Percentiles rank a stretch among this genome's conserved stretches.
Conservation (phyloP, 2,329 filamentous ascomycete genomes). For the Magnaporthiopsis incrustans region DNA sequence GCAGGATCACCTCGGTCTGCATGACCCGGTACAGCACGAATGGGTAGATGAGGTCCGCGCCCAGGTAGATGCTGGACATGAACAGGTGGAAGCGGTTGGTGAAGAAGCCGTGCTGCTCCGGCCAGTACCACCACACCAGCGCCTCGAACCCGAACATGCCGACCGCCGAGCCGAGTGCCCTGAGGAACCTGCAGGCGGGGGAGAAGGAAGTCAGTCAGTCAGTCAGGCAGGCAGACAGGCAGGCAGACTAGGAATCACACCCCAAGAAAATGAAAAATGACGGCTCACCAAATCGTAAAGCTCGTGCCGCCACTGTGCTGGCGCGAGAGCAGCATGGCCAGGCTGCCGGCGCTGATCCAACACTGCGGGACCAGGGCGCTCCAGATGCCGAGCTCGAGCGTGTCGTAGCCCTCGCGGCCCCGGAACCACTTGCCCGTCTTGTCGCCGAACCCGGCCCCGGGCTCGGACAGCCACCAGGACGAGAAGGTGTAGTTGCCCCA, state of each 20-base stretch:
- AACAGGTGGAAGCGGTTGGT: constrained; percentile 33
- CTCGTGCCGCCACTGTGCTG: constrained; percentile 40
- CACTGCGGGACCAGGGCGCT: constrained; percentile 36
- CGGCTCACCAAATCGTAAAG: constrained; percentile 39
- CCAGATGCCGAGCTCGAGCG: constrained; percentile 42
- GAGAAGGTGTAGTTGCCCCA: constrained; percentile 33
- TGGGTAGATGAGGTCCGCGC: constrained; percentile 37
- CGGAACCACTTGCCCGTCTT: constrained; percentile 38
- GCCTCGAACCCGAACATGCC: constrained; percentile 30
- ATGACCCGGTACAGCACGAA: constrained; percentile 17
- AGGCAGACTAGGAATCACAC: too few species aligned
- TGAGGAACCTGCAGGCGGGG: constrained; percentile 28
- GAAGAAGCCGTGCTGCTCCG: constrained; percentile 40
- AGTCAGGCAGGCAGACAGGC: too few species aligned
- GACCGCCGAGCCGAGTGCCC: constrained; percentile 32
- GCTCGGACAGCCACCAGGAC: constrained; percentile 37
- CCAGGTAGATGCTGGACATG: constrained; percentile 29
- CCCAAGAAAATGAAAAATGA: not conserved
- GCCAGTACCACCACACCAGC: constrained; percentile 41
- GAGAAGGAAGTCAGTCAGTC: not conserved
- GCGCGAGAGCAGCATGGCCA: constrained; percentile 36
- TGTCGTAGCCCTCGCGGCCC: constrained; percentile 32
- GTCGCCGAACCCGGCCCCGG: constrained; percentile 26
- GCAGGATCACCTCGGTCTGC: constrained; percentile 7
- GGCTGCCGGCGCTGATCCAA: constrained; percentile 28